phyloP scores from a whole-genome alignment of 345 rosid species.

The Lagerstroemia speciosa region DNA sequence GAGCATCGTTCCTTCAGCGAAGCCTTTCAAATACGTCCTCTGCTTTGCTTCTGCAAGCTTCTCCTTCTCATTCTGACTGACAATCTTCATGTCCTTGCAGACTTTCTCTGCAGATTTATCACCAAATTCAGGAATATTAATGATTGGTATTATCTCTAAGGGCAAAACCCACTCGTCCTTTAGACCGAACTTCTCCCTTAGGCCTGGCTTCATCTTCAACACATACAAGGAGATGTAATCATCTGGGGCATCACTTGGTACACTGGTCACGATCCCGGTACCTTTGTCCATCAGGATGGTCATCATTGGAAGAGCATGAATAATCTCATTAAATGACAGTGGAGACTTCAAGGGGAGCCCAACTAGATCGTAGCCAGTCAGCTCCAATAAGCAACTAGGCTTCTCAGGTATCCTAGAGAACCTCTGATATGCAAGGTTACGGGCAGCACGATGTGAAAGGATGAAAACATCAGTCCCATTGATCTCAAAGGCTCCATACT shows the following conservation, averaged over 20 bases:
- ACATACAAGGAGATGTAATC: constrained; percentile 81
- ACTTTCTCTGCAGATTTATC: constrained; percentile 84
- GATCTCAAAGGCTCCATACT: constrained; percentile 87
- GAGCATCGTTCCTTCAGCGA: constrained; percentile 72
- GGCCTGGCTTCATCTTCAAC: constrained; percentile 68
- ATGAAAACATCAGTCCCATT: constrained; percentile 71
- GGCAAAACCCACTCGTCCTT: constrained; percentile 86
- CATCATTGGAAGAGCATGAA: constrained; percentile 90
- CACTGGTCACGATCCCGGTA: constrained; percentile 92
- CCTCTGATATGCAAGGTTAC: constrained; percentile 81
- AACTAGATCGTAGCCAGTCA: constrained; percentile 77
- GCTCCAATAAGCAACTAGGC: constrained; percentile 69
- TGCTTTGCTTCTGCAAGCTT: constrained; percentile 89
- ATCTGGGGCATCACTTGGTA: constrained; percentile 97
- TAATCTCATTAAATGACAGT: constrained; percentile 53
- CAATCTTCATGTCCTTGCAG: constrained; percentile 71
- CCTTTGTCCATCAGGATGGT: constrained; percentile 91
- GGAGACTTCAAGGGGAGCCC: constrained; percentile 81
- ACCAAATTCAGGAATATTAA: constrained; percentile 75
- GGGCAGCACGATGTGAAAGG: constrained; percentile 69
- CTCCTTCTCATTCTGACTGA: constrained; percentile 89
- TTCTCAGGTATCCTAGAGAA: constrained; percentile 60
- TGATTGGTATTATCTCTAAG: constrained; percentile 61
- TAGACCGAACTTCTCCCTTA: constrained; percentile 63
- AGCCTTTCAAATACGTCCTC: constrained; percentile 79